Conservation (phyloP, 2,329 filamentous ascomycete species). For the Stagonosporopsis tanaceti region DNA sequence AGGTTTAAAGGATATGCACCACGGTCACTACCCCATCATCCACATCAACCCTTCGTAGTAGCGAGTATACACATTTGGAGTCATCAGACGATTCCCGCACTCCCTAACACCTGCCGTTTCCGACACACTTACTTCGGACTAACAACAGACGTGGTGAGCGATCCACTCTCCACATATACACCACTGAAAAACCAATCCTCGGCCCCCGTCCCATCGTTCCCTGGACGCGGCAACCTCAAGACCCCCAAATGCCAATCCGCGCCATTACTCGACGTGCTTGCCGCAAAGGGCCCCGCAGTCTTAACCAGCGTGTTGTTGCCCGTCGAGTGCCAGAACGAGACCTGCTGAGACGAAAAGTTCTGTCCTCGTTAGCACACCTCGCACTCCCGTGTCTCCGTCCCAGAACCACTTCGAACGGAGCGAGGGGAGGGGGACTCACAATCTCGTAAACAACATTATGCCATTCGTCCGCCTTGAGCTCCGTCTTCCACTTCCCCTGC, state of each 20-base stretch:
- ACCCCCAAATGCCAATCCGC: conserved; percentile 77
- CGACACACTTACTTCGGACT: conserved; percentile 28
- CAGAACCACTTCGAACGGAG: too few relatives aligned
- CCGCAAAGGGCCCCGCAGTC: conserved; percentile 67
- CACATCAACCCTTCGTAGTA: too few relatives aligned
- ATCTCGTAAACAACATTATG: conserved; percentile 80
- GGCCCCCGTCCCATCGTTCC: conserved; percentile 58
- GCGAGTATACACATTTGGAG: too few relatives aligned
- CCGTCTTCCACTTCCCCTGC: conserved; percentile 67
- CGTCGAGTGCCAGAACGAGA: conserved; percentile 75
- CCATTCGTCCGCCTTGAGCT: conserved; percentile 71
- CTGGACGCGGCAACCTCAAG: conserved; percentile 67
- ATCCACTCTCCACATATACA: conserved; percentile 72
- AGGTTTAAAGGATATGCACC: neutral
- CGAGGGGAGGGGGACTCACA: conserved; percentile 38
- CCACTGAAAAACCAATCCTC: conserved; percentile 78
- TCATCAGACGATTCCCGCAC: too few relatives aligned
- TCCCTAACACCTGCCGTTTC: neutral
- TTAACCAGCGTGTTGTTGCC: conserved; percentile 65
- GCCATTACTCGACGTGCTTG: conserved; percentile 70
- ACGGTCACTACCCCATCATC: too few relatives aligned
- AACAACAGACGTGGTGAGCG: conserved; percentile 46
- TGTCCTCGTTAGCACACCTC: conserved; percentile 27
- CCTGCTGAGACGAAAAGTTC: conserved; percentile 68
- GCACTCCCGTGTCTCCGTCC: too few relatives aligned